Percentiles rank a stretch among this genome's conserved stretches.
Conservation (phyloP, 2,329 filamentous ascomycete genomes). For the Dactylellina drechsleri region DNA sequence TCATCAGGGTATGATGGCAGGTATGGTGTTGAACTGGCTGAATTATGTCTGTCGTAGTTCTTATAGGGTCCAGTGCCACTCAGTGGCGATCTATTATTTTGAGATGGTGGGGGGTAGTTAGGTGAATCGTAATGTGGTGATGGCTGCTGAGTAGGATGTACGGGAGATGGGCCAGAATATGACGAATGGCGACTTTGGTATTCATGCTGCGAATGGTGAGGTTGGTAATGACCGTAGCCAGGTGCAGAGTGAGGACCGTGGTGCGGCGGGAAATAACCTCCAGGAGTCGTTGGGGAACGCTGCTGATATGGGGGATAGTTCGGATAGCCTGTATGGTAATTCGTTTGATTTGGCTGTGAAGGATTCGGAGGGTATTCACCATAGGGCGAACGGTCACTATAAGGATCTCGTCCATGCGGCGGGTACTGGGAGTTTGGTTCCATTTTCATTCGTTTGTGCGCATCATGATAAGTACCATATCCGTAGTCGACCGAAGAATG, state of each 20-base stretch:
- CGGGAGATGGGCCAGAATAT: slow-evolving; percentile 42
- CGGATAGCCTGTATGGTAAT: slow-evolving; percentile 50
- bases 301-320: slow-evolving; percentile 51
- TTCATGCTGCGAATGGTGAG: slow-evolving; percentile 39
- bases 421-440: slow-evolving; percentile 38
- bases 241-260: slow-evolving; percentile 35
- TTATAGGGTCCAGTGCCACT: slow-evolving; percentile 45
- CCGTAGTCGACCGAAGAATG: slow-evolving; percentile 50
- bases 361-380: slow-evolving; percentile 51
- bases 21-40: slow-evolving; percentile 27
- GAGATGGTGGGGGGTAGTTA: slow-evolving; percentile 32
- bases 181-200: slow-evolving; percentile 49
- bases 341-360: slow-evolving; percentile 27
- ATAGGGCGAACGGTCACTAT: slow-evolving; percentile 51
- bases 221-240: slow-evolving; percentile 41
- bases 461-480: slow-evolving; percentile 47
- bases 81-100: slow-evolving; percentile 36
- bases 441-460: slow-evolving; percentile 51
- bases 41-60: slow-evolving; percentile 41
- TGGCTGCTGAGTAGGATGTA: slow-evolving; percentile 41
- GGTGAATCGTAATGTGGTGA: slow-evolving; percentile 51
- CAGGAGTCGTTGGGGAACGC: slow-evolving; percentile 48
- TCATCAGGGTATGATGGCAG: slow-evolving; percentile 47
- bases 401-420: slow-evolving; percentile 42
- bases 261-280: slow-evolving; percentile 47